Percentiles rank a stretch among this genome's conserved stretches.
Conservation (phyloP, 176 grass and related monocot genomes). For the Oryza officinalis region DNA sequence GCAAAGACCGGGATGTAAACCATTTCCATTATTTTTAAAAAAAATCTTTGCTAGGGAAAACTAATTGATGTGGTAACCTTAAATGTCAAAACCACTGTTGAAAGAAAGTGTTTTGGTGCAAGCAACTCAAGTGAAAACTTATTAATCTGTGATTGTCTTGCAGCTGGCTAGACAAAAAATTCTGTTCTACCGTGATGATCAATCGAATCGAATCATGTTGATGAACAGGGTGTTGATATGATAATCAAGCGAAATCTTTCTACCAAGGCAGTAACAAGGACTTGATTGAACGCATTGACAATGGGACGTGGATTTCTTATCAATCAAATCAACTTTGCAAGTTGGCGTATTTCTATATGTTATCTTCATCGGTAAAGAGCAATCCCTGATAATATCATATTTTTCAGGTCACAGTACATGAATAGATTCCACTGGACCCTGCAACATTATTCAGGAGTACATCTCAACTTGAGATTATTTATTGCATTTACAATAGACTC, state of each 20-base stretch:
- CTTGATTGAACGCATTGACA: not conserved
- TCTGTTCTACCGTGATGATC: slow-evolving; percentile 19
- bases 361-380: not conserved
- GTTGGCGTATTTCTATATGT: slow-evolving; percentile 43
- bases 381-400: slow-evolving; percentile 11
- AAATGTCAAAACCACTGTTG: slow-evolving; percentile 7
- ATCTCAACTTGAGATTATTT: slow-evolving; percentile 8
- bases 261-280: slow-evolving; percentile 2
- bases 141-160: slow-evolving; percentile 4
- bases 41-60: not conserved
- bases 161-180: not conserved
- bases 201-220: slow-evolving; percentile 24
- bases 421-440: not conserved
- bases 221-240: not conserved
- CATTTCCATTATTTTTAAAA: too few species aligned
- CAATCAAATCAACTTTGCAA: slow-evolving; percentile 24
- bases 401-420: slow-evolving; percentile 9
- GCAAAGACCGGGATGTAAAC: too few species aligned
- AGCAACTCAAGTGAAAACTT: slow-evolving; percentile 3
- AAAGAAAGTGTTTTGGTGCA: not conserved
- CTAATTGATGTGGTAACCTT: not conserved
- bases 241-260: not conserved
- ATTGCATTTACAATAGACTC: not conserved
- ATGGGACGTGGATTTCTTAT: slow-evolving; percentile 34
- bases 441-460: not conserved